Evolutionary conservation across 2,329 filamentous ascomycete genomes (phyloP), one percentile per base, ranked within the genome.

Genomic region (Trichoderma simmonsii): DNA sequence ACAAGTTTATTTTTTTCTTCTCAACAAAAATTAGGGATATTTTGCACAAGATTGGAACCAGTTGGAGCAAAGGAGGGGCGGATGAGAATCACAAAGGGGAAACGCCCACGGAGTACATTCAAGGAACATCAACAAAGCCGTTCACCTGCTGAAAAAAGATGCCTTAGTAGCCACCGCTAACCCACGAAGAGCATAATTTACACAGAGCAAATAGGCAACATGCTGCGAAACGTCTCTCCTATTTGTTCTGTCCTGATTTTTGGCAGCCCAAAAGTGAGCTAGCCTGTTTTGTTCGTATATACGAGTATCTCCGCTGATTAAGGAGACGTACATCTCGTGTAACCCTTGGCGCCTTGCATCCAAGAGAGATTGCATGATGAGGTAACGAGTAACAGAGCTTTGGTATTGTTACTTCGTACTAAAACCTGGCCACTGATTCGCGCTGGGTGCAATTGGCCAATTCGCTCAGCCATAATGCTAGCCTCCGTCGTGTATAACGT

Each of bases 361-460:
- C n/a, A 69, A 48, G 66, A 60, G 66, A 69, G 39, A 69, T 69
- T 65, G 43, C 21, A 39, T 57, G 64, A 24, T 26, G 11, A 24
- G 21, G 32, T 62, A 36, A 36, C 21, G 2, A 14, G n/a, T 6
- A 62, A 11, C 1, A 9, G 18, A 39, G 15, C 28, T n/a, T 59
- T 18, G 5, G 48, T 14, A 54, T 12, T 24, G 21, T 21, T 54
- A 54, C 48, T 54, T 12, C 48, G 48, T 56, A 54, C 36, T 32
- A 56, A 34, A 15, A 36, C 26, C 26, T 56, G 30, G 21, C 26
- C n/a, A 36, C 14, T 56, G 34, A 21, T 24, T 62, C 34, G 34
- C 14, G 28, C 24, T 57, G 26, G 14, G 21, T 21, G 14, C 28
- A 32, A 34, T 65, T n/a, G n/a, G 30, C 43, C 43, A 21, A 6